These are phyloP conservation scores for Metarhizium album DNA, from an alignment of 2,329 filamentous ascomycete species.

Conservation along the genomic window DNA sequence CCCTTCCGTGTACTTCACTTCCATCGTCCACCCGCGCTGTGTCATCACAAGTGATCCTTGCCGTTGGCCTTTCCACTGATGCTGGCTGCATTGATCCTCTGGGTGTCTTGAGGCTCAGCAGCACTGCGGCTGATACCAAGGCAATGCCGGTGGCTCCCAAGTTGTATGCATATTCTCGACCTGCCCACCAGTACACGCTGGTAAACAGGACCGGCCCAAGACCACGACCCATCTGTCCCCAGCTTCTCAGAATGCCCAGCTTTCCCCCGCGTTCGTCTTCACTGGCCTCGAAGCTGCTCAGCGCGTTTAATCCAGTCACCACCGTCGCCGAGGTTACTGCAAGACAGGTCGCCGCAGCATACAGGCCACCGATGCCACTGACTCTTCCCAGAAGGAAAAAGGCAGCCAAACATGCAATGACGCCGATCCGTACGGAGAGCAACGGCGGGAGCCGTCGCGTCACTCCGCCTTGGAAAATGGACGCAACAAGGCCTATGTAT, in stretches of 20 bases:
- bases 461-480: conserved; percentile 85
- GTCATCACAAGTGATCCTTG: conserved; percentile 8
- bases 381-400: conserved; percentile 71
- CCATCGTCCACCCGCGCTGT: not conserved
- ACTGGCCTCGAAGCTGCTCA: conserved; percentile 81
- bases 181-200: conserved; percentile 97
- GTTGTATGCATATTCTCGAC: conserved; percentile 72
- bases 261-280: conserved; percentile 76
- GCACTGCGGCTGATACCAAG: conserved; percentile 59
- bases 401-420: conserved; percentile 64
- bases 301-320: conserved; percentile 82
- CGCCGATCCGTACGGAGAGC: conserved; percentile 66
- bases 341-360: conserved; percentile 70
- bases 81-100: conserved; percentile 12
- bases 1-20: too few relatives aligned
- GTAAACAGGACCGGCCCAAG: conserved; percentile 86
- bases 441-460: conserved; percentile 77
- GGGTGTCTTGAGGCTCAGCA: conserved; percentile 61
- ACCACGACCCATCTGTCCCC: conserved; percentile 80
- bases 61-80: conserved; percentile 11
- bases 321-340: conserved; percentile 90
- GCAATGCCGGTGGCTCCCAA: conserved; percentile 74
- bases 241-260: conserved; percentile 68
- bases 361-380: conserved; percentile 57
- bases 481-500: conserved; percentile 83